Evolutionary conservation across 2,329 filamentous ascomycete genomes (phyloP).

Genomic region (Scedosporium aurantiacum): DNA sequence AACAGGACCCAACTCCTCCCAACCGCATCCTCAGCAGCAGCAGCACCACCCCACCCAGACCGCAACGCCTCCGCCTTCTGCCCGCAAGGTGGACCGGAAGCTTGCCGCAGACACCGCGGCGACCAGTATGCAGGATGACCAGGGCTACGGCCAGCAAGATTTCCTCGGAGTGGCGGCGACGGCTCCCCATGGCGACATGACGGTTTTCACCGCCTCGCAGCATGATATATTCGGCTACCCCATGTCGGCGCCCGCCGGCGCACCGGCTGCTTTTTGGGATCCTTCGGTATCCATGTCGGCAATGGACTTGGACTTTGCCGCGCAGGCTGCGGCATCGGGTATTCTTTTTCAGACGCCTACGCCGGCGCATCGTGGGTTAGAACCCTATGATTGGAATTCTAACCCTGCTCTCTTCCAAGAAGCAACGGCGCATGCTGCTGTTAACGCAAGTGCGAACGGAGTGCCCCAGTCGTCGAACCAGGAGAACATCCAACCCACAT

Average conservation of each 20-base stretch:
- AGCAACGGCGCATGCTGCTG: slow-evolving; percentile 18
- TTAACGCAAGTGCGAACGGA: not conserved
- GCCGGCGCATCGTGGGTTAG: not conserved
- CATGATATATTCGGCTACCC: slow-evolving; percentile 50
- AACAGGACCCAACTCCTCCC: not conserved
- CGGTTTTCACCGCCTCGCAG: slow-evolving; percentile 32
- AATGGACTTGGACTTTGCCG: slow-evolving; percentile 50
- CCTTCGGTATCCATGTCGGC: slow-evolving; percentile 35
- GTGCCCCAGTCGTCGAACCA: slow-evolving; percentile 18
- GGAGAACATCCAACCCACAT: slow-evolving; percentile 22
- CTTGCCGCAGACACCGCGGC: slow-evolving; percentile 32
- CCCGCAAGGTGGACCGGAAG: slow-evolving; percentile 43
- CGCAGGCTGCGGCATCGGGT: slow-evolving; percentile 18
- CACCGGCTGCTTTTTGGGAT: slow-evolving; percentile 47
- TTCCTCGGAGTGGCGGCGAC: slow-evolving; percentile 29
- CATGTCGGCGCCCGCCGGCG: slow-evolving; percentile 44
- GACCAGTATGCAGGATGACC: slow-evolving; percentile 47
- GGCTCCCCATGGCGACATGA: slow-evolving; percentile 37
- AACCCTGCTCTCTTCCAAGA: slow-evolving; percentile 45
- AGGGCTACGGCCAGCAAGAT: slow-evolving; percentile 40
- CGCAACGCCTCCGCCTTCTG: slow-evolving; percentile 48
- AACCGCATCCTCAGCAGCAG: slow-evolving; percentile 20
- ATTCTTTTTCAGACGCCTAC: slow-evolving; percentile 18
- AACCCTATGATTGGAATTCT: slow-evolving; percentile 43
- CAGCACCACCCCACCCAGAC: slow-evolving; percentile 31